Evolutionary conservation across 106 monocot genomes (phyloP), one percentile per base, ranked within the genome.

Genomic region (Dactylorhiza incarnata): DNA sequence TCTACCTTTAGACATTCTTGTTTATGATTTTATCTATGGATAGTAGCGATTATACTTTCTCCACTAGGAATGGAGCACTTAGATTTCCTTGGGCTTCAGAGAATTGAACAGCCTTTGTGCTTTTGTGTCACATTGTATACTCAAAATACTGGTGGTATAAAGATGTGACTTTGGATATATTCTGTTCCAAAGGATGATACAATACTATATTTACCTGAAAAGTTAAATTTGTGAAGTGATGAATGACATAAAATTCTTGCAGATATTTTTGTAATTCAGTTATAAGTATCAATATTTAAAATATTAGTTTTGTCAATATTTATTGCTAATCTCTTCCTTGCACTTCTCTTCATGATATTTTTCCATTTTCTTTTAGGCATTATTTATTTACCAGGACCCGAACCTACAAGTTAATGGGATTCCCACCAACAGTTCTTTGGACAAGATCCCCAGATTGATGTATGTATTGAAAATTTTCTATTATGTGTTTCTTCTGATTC

Each of bases 351-450:
- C 12, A 65, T 25, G 26, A 11, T 65, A 11, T 11, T 65, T 65
- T 65, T 69, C n/a, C 24, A 59, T 23, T 43, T 43, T 37, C 17
- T 45, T 68, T 68, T 44, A 37, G 45, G 68, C 45, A 68, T 68
- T 44, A 11, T 9, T 45, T 48, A 49, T 59, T 45, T 8, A 53
- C 13, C 75, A 92, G 95, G 83, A 67, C 78, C 82, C 56, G 92
- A 95, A 76, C 73, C 85, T 70, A 74, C 83, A 14, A 78, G 55
- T 84, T 85, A 92, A 68, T 89, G 84, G 86, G 88, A 87, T 63
- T 84, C 85, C 48, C 85, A 82, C 77, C 74, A 82, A 45, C 80
- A 63, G 22, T 76, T 81, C 86, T 81, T 86, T 74, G 81, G 89
- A 87, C 89, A 85, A 83, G 87, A 92, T 83, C 77, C 82, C 48